A percentile compares a stretch with the other conserved stretches of the same genome.
Conservation (phyloP, 768 basidiomycete species). For the Amanita polypyramis region DNA sequence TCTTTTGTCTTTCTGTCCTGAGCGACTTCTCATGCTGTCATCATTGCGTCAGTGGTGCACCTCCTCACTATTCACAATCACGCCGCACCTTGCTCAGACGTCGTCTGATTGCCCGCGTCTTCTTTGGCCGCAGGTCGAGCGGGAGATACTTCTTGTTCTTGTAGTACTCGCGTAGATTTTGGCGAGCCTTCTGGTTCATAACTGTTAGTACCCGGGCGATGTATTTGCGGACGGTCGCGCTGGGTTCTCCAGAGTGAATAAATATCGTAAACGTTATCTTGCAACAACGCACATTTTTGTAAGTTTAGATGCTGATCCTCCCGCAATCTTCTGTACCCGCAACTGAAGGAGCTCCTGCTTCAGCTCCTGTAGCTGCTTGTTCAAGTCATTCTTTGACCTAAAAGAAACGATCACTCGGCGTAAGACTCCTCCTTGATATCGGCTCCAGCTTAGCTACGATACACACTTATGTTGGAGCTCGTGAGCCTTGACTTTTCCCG, state of each 20-base stretch:
- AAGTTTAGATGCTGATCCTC: slow-evolving; percentile 90
- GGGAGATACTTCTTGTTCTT: slow-evolving; percentile 94
- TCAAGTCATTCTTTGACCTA: slow-evolving; percentile 95
- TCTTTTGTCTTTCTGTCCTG: slow-evolving; percentile 88
- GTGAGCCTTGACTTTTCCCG: slow-evolving; percentile 91
- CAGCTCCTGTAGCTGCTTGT: slow-evolving; percentile 87
- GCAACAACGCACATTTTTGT: slow-evolving; percentile 83
- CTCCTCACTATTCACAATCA: not conserved
- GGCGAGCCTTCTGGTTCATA: slow-evolving; percentile 96
- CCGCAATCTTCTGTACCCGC: slow-evolving; percentile 97
- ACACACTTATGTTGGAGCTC: slow-evolving; percentile 92
- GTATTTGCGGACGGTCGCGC: slow-evolving; percentile 94
- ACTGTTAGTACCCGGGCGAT: slow-evolving; percentile 97
- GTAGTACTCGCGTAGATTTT: slow-evolving; percentile 97
- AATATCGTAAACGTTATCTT: not conserved
- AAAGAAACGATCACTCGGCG: slow-evolving; percentile 10
- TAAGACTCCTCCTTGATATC: slow-evolving; percentile 6
- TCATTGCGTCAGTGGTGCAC: slow-evolving; percentile 1
- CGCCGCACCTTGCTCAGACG: slow-evolving; percentile 75
- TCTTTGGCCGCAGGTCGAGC: slow-evolving; percentile 95
- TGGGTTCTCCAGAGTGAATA: slow-evolving; percentile 20
- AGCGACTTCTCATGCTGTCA: slow-evolving; percentile 68
- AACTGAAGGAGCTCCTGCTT: slow-evolving; percentile 90
- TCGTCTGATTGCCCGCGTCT: slow-evolving; percentile 96
- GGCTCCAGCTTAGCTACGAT: slow-evolving; percentile 5